phyloP scores from a whole-genome alignment of 495 filamentous ascomycete genomes.

The Trichoderma erinaceum region DNA sequence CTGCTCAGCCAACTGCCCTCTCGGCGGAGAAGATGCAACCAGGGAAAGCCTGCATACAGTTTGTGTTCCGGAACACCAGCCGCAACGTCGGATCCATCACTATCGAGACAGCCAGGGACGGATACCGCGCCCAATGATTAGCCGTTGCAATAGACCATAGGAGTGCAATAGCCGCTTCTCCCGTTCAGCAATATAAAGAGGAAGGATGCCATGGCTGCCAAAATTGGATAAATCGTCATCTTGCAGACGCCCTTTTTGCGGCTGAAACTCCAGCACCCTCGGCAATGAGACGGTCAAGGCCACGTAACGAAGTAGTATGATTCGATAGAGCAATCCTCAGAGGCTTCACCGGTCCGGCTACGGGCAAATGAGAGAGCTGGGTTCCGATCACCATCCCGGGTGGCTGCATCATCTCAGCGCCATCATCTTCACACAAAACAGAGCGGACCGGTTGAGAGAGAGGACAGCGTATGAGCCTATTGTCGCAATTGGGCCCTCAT shows the following conservation, averaged over 20 bases:
- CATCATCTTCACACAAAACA: neutral
- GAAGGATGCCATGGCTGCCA: neutral
- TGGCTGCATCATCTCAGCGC: slow-evolving; percentile 11
- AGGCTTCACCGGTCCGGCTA: slow-evolving; percentile 2
- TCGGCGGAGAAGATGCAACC: neutral
- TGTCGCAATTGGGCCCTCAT: neutral
- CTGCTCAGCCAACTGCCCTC: neutral
- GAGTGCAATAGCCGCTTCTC: slow-evolving; percentile 1
- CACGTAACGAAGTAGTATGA: neutral
- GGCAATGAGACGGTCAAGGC: neutral
- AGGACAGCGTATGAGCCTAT: neutral
- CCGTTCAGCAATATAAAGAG: neutral
- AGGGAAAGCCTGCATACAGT: neutral
- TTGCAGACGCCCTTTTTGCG: slow-evolving; percentile 1
- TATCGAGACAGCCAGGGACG: neutral
- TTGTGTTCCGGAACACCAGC: neutral
- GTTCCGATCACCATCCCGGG: slow-evolving; percentile 4
- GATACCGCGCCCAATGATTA: neutral
- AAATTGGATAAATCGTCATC: neutral
- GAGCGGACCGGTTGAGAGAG: neutral
- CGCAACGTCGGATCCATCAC: slow-evolving; percentile 10
- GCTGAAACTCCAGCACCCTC: neutral
- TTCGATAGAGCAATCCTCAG: neutral
- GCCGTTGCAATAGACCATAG: neutral
- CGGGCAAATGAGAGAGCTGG: neutral